Conservation (phyloP, 352 stramenopile species). For the Elongisporangium undulatum region DNA sequence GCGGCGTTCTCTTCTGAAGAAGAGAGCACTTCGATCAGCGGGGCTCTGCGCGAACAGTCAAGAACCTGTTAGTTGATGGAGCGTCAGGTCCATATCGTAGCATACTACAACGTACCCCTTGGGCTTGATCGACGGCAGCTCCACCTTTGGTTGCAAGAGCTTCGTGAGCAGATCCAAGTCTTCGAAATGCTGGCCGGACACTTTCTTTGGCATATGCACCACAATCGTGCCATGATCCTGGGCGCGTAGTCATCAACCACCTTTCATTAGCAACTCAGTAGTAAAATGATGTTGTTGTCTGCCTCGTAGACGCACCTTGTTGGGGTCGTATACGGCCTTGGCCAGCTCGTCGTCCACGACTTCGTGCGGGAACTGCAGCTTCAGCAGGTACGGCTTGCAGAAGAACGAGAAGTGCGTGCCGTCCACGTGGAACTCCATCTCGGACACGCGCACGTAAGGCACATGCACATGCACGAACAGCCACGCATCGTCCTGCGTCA, state of each 20-base stretch:
- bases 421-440: slow-evolving; percentile 92
- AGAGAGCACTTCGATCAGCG: slow-evolving; percentile 82
- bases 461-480: slow-evolving; percentile 88
- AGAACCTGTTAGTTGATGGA: background rate
- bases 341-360: slow-evolving; percentile 87
- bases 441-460: slow-evolving; percentile 88
- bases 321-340: slow-evolving; percentile 90
- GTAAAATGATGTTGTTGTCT: background rate
- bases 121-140: slow-evolving; percentile 27
- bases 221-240: slow-evolving; percentile 92
- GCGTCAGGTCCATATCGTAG: background rate
- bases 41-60: slow-evolving; percentile 24
- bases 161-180: slow-evolving; percentile 93
- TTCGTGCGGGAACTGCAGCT: slow-evolving; percentile 90
- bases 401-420: slow-evolving; percentile 92
- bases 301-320: slow-evolving; percentile 46
- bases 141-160: slow-evolving; percentile 73
- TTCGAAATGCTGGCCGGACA: slow-evolving; percentile 82
- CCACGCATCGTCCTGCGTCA: slow-evolving; percentile 79
- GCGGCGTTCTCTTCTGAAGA: slow-evolving; percentile 22
- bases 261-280: background rate
- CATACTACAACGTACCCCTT: slow-evolving; percentile 16
- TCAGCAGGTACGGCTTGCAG: slow-evolving; percentile 97
- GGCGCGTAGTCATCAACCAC: background rate
- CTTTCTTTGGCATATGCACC: slow-evolving; percentile 88